Base-by-base conservation (phyloP, 2,329 filamentous ascomycete genomes). In the Phialocephala sp. region DNA sequence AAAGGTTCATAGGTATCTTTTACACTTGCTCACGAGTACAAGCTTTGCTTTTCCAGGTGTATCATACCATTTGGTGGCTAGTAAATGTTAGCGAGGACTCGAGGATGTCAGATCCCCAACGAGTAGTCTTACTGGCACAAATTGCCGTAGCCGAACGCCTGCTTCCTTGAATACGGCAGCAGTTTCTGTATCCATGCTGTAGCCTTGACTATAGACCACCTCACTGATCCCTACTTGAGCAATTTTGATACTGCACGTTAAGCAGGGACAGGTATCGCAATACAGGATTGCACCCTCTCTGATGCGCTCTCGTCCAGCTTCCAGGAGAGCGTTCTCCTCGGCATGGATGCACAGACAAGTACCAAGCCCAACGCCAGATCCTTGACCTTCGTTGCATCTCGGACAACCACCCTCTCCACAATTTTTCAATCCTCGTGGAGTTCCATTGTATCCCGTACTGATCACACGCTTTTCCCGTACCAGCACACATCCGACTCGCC, bases 161-260 rank as follows among this genome's bases (percentile, higher is more conserved):
- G 93, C 93, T 77, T 93, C 88, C 65, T 87, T 82, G 71, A 99
- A 91, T 35, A 99, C 91, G 60, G 87, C 86, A 9, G 94, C 93
- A 43, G 93, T 91, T 77, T 92, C 88, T 47, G 83, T 86, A 75
- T 99, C 95, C 90, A 99, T 97, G 77, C 94, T 94, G 77, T 99
- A 99, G 32, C 91, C 89, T 76, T 96, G 91, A 70, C 89, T 94
- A 75, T 97, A 99, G 15, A 99, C 94, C 15, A 99, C 95, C 82
- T 99, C 95, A 50, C 87, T 88, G 71, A 99, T 97, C 20, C 95
- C 95, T 8, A 98, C 93, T 80, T 99, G 95, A 24, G 93, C 92
- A 75, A 99, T 98, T 82, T 99, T 99, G 82, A 99, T 97, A 74
- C 93, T 97, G 79, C 95, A 99, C 2, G 95, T 99, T 77, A 99